phyloP scores from a whole-genome alignment of 768 basidiomycete species.

The Saitozyma podzolica region DNA sequence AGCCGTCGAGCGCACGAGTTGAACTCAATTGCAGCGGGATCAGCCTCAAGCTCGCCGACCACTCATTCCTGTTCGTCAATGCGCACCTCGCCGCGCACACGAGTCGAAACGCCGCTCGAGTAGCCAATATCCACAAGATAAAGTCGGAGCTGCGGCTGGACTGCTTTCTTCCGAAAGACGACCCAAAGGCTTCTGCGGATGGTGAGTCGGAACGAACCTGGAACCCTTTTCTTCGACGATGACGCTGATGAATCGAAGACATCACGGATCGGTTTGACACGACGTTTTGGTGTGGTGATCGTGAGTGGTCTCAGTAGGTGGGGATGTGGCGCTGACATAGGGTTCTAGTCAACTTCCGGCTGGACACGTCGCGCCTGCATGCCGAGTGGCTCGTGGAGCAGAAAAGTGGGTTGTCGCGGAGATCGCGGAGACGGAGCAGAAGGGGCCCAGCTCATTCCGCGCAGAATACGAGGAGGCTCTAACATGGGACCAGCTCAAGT shows the following conservation, averaged over 20 bases:
- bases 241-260: conserved; percentile 56
- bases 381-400: conserved; percentile 90
- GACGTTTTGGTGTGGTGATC: conserved; percentile 83
- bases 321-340: neutral
- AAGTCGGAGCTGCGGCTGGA: conserved; percentile 79
- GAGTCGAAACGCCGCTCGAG: conserved; percentile 62
- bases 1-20: neutral
- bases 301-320: conserved; percentile 24
- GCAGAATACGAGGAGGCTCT: conserved; percentile 81
- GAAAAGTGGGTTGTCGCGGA: conserved; percentile 59
- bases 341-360: conserved; percentile 71
- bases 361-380: conserved; percentile 84
- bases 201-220: neutral
- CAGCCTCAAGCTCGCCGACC: conserved; percentile 76
- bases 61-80: conserved; percentile 82
- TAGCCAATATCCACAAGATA: conserved; percentile 85
- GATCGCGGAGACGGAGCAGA: conserved; percentile 8
- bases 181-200: conserved; percentile 18
- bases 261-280: conserved; percentile 86
- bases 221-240: conserved; percentile 15
- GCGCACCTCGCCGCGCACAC: conserved; percentile 75
- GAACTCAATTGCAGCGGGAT: conserved; percentile 60
- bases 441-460: conserved; percentile 3
- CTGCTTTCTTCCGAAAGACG: conserved; percentile 62
- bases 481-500: conserved; percentile 82